A percentile compares a stretch with the other conserved stretches of the same genome.
Conservation (phyloP, 2,329 filamentous ascomycete genomes). For the Kalmusia sp. region DNA sequence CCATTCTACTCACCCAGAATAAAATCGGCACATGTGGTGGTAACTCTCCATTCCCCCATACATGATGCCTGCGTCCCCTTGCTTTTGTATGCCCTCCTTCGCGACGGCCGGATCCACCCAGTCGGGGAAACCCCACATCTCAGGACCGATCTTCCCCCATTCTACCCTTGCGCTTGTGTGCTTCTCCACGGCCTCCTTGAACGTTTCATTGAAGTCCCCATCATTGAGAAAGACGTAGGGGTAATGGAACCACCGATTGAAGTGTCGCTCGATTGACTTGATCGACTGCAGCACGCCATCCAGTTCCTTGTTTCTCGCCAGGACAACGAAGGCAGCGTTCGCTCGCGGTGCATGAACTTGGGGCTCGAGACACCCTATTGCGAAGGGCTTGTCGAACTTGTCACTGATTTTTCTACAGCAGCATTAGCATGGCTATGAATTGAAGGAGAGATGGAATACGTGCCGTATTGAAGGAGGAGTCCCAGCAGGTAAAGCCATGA, state of each 20-base stretch:
- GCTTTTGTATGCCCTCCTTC: conserved; percentile 94
- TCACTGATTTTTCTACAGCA: conserved; percentile 86
- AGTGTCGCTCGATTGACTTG: conserved; percentile 97
- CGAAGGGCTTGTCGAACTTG: conserved; percentile 95
- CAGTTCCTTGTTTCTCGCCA: conserved; percentile 94
- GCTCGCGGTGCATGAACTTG: conserved; percentile 81
- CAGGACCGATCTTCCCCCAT: conserved; percentile 89
- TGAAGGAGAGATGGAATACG: background rate
- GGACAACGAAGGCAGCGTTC: conserved; percentile 94
- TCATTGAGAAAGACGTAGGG: conserved; percentile 99
- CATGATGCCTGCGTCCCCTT: conserved; percentile 98
- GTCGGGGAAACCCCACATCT: conserved; percentile 96
- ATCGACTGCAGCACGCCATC: conserved; percentile 96
- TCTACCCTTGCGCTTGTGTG: conserved; percentile 89
- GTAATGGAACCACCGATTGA: conserved; percentile 99
- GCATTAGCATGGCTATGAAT: conserved; percentile 20
- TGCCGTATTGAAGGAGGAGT: conserved; percentile 90
- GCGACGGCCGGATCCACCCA: conserved; percentile 95
- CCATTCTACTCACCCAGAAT: conserved; percentile 76
- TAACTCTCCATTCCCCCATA: conserved; percentile 99
- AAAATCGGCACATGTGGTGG: conserved; percentile 99
- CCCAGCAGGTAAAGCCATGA: conserved; percentile 86
- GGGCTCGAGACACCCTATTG: conserved; percentile 81
- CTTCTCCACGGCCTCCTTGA: conserved; percentile 86
- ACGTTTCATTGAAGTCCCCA: conserved; percentile 92